Evolutionary conservation across 257 asterid species (phyloP).

Genomic region (Nicotiana sylvestris): DNA sequence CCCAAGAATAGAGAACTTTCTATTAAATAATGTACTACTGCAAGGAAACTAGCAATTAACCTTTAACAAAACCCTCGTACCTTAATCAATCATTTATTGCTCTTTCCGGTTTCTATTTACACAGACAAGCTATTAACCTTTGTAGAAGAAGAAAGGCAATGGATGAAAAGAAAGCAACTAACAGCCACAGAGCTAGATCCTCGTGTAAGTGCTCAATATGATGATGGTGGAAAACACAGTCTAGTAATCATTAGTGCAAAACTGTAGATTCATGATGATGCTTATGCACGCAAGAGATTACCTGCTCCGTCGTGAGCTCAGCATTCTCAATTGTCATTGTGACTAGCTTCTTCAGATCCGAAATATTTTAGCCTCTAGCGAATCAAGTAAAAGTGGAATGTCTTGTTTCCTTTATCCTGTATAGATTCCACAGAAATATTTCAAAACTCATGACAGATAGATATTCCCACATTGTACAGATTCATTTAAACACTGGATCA

Average conservation of each 20-base stretch:
- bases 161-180: not conserved
- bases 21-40: not conserved
- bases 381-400: not conserved
- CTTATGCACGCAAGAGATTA: not conserved
- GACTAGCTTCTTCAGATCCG: slow-evolving; percentile 24
- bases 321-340: slow-evolving; percentile 38
- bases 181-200: not conserved
- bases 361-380: slow-evolving; percentile 3
- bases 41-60: not conserved
- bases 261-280: not conserved
- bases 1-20: not conserved
- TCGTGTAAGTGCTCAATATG: not conserved
- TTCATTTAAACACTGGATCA: not conserved
- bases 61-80: not conserved
- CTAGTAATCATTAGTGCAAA: not conserved
- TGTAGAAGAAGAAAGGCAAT: not conserved
- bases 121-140: not conserved
- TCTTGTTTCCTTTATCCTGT: not conserved
- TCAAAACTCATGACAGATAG: too few species aligned
- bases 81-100: not conserved
- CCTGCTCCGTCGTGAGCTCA: slow-evolving; percentile 63
- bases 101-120: not conserved
- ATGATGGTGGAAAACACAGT: not conserved
- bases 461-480: not conserved
- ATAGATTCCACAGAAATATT: not conserved